phyloP scores from a whole-genome alignment of 257 asterid species.

The Solanum lycopersicoides region DNA sequence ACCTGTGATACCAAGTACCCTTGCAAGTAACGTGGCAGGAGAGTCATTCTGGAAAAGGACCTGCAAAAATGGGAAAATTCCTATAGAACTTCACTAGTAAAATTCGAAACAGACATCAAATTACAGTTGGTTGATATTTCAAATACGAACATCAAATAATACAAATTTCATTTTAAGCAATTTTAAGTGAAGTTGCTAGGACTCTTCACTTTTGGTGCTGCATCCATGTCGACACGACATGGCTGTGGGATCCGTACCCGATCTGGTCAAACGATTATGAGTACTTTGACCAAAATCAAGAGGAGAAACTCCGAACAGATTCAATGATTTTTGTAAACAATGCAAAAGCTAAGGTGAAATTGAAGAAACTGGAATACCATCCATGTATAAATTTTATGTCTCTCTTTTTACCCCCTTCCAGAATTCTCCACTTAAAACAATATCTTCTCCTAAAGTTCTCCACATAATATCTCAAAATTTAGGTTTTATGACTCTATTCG shows the following conservation, averaged over 20 bases:
- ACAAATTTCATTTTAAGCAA: background rate
- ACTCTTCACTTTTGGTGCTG: background rate
- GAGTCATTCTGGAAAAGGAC: conserved; percentile 28
- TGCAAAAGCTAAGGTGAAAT: background rate
- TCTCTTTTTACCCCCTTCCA: background rate
- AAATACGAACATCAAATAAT: background rate
- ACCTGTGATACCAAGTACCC: conserved; percentile 21
- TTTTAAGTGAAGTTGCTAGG: background rate
- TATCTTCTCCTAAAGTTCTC: background rate
- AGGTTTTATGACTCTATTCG: background rate
- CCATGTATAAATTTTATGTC: background rate
- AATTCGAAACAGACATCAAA: background rate
- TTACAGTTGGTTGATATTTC: background rate
- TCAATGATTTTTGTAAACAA: background rate
- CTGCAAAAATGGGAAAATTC: background rate
- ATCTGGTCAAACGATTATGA: background rate
- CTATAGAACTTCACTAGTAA: background rate
- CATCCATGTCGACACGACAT: background rate
- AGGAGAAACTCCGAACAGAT: background rate
- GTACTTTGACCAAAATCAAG: background rate
- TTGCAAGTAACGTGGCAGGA: conserved; percentile 20
- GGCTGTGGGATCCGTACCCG: background rate
- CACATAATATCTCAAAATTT: background rate
- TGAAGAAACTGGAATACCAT: background rate
- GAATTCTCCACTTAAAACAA: background rate